A percentile compares a stretch with the other conserved stretches of the same genome.
Evolutionary conservation across 2,329 filamentous ascomycete species (phyloP).

Genomic region (Didymosphaeria variabile): DNA sequence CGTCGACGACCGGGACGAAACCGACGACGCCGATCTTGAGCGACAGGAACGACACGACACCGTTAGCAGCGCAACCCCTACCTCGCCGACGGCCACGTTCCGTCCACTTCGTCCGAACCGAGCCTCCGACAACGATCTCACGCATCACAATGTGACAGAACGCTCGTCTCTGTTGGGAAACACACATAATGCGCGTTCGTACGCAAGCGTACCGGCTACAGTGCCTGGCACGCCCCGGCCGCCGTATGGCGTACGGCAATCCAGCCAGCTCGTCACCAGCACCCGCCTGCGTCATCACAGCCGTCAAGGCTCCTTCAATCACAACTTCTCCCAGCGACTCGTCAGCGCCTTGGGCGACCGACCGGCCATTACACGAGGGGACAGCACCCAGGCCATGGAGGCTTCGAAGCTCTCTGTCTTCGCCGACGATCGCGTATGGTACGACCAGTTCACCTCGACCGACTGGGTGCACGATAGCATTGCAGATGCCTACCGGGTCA

Average conservation of each 20-base stretch:
- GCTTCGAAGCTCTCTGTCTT: slow-evolving; percentile 73
- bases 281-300: slow-evolving; percentile 44
- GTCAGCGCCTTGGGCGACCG: slow-evolving; percentile 66
- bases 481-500: slow-evolving; percentile 88
- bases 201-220: slow-evolving; percentile 54
- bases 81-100: slow-evolving; percentile 44
- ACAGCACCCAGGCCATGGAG: slow-evolving; percentile 67
- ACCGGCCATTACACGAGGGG: slow-evolving; percentile 59
- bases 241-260: slow-evolving; percentile 45
- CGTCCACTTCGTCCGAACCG: slow-evolving; percentile 40
- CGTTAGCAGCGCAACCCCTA: slow-evolving; percentile 44
- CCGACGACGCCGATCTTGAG: slow-evolving; percentile 38
- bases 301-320: slow-evolving; percentile 45
- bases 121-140: slow-evolving; percentile 47
- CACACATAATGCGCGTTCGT: slow-evolving; percentile 45
- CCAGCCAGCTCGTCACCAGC: slow-evolving; percentile 44
- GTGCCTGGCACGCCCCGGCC: slow-evolving; percentile 54
- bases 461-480: slow-evolving; percentile 99
- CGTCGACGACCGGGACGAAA: slow-evolving; percentile 31
- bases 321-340: slow-evolving; percentile 58
- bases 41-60: slow-evolving; percentile 42
- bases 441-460: slow-evolving; percentile 96
- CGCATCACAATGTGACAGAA: slow-evolving; percentile 54
- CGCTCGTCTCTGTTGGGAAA: slow-evolving; percentile 57
- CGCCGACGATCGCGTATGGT: slow-evolving; percentile 91